phyloP scores from a whole-genome alignment of 208 protist species.

The Leishmania aethiopica region DNA sequence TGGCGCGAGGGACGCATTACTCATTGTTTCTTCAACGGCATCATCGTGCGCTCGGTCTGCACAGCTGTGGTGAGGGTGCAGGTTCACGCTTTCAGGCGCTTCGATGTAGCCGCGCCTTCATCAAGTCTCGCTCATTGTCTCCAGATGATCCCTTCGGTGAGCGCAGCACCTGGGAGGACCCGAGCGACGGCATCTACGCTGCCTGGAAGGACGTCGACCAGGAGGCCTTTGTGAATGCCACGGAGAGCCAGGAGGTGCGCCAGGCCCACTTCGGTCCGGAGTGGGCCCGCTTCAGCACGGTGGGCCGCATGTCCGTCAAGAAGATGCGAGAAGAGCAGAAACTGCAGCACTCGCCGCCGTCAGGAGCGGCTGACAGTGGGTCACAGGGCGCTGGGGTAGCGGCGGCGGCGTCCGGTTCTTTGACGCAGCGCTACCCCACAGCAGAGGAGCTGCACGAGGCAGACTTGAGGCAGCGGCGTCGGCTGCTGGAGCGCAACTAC shows the following conservation, averaged over 20 bases:
- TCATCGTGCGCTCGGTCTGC: background rate
- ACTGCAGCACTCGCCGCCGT: conserved; percentile 1
- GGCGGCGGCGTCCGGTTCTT: background rate
- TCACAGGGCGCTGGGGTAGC: background rate
- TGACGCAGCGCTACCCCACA: conserved; percentile 11
- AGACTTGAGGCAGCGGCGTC: conserved; percentile 42
- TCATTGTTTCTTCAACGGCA: background rate
- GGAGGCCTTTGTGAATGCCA: conserved; percentile 67
- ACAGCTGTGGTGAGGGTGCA: background rate
- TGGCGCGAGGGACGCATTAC: background rate
- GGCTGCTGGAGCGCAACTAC: conserved; percentile 67
- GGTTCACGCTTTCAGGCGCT: background rate
- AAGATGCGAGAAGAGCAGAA: conserved; percentile 53
- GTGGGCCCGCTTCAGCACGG: conserved; percentile 75
- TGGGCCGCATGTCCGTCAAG: conserved; percentile 63
- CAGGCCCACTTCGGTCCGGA: conserved; percentile 80
- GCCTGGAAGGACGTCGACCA: conserved; percentile 74
- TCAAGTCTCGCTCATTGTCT: conserved; percentile 52
- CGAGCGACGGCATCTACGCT: conserved; percentile 60
- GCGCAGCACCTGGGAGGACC: conserved; percentile 60
- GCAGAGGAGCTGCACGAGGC: conserved; percentile 57
- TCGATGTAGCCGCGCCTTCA: conserved; percentile 15
- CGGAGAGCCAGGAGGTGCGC: conserved; percentile 63
- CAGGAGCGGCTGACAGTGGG: background rate
- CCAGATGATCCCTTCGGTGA: conserved; percentile 85